Evolutionary conservation across 164 flowering plant genomes (phyloP).

Genomic region (Kalanchoe fedtschenkoi): DNA sequence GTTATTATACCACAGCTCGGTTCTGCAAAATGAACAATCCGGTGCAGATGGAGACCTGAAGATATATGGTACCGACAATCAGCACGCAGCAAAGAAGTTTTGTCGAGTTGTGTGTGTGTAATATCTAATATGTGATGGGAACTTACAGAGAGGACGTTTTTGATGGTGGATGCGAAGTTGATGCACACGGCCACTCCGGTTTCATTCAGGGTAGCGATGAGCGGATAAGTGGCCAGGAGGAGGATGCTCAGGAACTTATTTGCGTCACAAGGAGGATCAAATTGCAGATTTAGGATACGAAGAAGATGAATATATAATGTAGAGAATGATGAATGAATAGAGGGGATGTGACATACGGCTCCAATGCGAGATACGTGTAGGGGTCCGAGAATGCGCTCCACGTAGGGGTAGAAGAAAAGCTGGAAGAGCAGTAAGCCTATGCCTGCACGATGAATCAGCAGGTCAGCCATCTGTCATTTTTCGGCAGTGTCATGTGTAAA

Average conservation of each 20-base stretch:
- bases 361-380: slow-evolving; percentile 33
- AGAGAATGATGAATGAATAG: not conserved
- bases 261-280: slow-evolving; percentile 8
- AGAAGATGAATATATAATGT: not conserved
- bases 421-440: slow-evolving; percentile 1
- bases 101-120: not conserved
- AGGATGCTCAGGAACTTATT: slow-evolving; percentile 45
- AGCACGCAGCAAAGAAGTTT: not conserved
- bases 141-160: slow-evolving; percentile 59
- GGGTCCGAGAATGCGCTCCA: slow-evolving; percentile 39
- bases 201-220: slow-evolving; percentile 51
- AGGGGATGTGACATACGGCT: slow-evolving; percentile 35
- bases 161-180: slow-evolving; percentile 45
- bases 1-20: slow-evolving; percentile 44
- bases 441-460: not conserved
- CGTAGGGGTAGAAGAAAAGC: slow-evolving; percentile 1
- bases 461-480: not conserved
- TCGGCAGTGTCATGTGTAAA: not conserved
- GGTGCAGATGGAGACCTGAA: slow-evolving; percentile 38
- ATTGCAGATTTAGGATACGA: not conserved
- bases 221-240: slow-evolving; percentile 48
- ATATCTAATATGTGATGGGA: not conserved
- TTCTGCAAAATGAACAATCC: slow-evolving; percentile 51
- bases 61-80: not conserved
- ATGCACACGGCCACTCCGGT: slow-evolving; percentile 27